Evolutionary conservation across 1,284 basidiomycete species (phyloP).

Genomic region (Moesziomyces globuligerus): DNA sequence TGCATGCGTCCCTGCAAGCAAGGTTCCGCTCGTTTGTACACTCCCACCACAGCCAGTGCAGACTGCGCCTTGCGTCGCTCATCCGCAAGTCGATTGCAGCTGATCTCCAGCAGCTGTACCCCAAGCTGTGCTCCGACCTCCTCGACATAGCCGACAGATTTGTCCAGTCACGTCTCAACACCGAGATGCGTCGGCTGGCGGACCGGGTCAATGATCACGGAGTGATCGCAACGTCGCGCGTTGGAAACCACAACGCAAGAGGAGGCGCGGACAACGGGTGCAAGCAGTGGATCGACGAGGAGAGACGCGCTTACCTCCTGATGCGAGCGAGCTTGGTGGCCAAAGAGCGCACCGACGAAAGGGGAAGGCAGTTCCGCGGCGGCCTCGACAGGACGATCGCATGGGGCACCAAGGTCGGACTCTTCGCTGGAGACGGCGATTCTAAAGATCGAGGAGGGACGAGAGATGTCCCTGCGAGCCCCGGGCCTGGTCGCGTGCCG

Average conservation of each 20-base stretch:
- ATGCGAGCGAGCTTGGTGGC: constrained; percentile 5
- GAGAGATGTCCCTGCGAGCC: too few relatives aligned
- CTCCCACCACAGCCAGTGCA: not conserved
- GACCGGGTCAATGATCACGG: constrained; percentile 5
- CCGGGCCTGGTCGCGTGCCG: too few relatives aligned
- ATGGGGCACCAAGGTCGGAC: not conserved
- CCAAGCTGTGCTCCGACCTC: constrained; percentile 10
- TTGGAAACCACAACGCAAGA: not conserved
- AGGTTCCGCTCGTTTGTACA: constrained; percentile 8
- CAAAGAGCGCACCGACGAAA: not conserved
- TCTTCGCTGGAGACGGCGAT: not conserved
- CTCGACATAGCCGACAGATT: constrained; percentile 6
- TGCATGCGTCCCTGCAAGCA: constrained; percentile 6
- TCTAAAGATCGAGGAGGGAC: not conserved
- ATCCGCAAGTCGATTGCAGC: not conserved
- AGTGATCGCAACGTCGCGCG: not conserved
- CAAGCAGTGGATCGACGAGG: constrained; percentile 3
- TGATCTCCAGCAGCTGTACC: not conserved
- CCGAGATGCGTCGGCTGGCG: constrained; percentile 16
- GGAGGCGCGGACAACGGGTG: constrained; percentile 2
- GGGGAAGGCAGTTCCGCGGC: not conserved
- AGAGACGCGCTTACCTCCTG: constrained; percentile 2
- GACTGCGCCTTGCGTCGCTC: constrained; percentile 3
- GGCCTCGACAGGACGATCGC: not conserved
- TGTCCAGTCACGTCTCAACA: constrained; percentile 1